Evolutionary conservation across 176 grass and related monocot genomes (phyloP), one percentile per base, ranked within the genome.

Genomic region (Eragrostis nindensis): DNA sequence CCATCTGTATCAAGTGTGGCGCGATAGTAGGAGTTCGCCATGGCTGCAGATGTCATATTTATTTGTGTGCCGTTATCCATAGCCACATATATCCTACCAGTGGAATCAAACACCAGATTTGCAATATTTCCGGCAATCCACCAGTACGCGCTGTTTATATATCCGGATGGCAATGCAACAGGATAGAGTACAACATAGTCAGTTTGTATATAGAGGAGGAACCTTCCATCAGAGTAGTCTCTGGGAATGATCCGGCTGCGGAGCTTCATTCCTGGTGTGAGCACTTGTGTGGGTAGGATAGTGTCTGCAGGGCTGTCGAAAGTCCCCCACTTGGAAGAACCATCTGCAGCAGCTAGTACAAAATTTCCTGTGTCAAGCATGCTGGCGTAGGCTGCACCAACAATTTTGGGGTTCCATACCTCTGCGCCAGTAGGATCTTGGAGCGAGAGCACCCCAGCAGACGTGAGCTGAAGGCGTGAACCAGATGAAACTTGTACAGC

Each of bases 301-400:
- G 90, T 92, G 67, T 92, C 90, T 5, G 83, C 17, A 15, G 90
- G 87, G 38, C 21, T 1, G 15, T 62, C 52, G 55, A 92, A 92
- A 43, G 70, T 92, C 42, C 59, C 22, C 90, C 90, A 92, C 7
- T 15, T 38, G 11, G 44, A 11, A 26, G 73, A 80, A n/a, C 63
- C 55, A n/a, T 53, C 25, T 43, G 83, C 64, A 39, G 29, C 68
- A 50, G 39, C 72, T 5, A 92, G 46, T 24, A 84, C 71, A 29
- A 92, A 89, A 25, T 92, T 89, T 27, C 87, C 90, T 1, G 75
- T 77, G 16, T 92, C 80, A n/a, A 85, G 74, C 87, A 93, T 87
- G 61, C 61, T 49, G 12, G 84, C 84, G 26, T 90, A 57, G n/a
- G 84, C 27, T 61, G n/a, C 76, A 26, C 41, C 66, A n/a, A 15